These are phyloP conservation scores for Aspergillus nomiae DNA, from an alignment of 2,329 filamentous ascomycete genomes.

Conservation along the genomic window DNA sequence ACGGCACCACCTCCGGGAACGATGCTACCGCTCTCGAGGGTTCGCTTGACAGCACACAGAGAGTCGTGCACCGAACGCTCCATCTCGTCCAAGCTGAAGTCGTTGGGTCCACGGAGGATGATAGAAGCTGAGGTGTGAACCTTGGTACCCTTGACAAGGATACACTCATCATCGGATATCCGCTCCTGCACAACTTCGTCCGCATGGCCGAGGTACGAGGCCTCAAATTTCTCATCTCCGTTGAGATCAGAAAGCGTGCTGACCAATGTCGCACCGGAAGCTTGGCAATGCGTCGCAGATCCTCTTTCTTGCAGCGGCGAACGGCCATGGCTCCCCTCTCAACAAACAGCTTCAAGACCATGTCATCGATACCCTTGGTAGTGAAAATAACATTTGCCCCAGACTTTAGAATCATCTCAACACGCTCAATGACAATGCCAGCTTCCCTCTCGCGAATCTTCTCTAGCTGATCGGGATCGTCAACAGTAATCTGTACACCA, in stretches of 20 bases:
- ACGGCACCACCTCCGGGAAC: conserved; percentile 95
- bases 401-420: conserved; percentile 97
- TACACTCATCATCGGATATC: conserved; percentile 98
- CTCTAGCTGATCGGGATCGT: conserved; percentile 95
- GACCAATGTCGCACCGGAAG: conserved; percentile 89
- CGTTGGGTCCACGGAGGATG: conserved; percentile 92
- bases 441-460: conserved; percentile 93
- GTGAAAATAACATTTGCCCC: conserved; percentile 95
- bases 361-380: conserved; percentile 97
- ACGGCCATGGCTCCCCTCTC: conserved; percentile 96
- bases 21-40: conserved; percentile 92
- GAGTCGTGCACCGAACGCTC: conserved; percentile 98
- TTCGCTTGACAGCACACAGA: conserved; percentile 93
- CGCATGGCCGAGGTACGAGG: conserved; percentile 83
- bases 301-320: conserved; percentile 97
- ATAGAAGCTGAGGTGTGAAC: conserved; percentile 91
- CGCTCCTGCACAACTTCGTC: conserved; percentile 98
- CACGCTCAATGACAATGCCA: conserved; percentile 87
- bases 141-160: conserved; percentile 94
- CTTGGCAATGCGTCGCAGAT: conserved; percentile 93
- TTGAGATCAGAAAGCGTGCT: conserved; percentile 95
- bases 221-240: conserved; percentile 94
- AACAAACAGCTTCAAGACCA: conserved; percentile 91
- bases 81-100: conserved; percentile 98
- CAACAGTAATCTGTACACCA: conserved; percentile 96